A percentile compares a stretch with the other conserved stretches of the same genome.
These are phyloP conservation scores for Petunia secreta DNA, from an alignment of 257 asterid species.

Conservation along the genomic window DNA sequence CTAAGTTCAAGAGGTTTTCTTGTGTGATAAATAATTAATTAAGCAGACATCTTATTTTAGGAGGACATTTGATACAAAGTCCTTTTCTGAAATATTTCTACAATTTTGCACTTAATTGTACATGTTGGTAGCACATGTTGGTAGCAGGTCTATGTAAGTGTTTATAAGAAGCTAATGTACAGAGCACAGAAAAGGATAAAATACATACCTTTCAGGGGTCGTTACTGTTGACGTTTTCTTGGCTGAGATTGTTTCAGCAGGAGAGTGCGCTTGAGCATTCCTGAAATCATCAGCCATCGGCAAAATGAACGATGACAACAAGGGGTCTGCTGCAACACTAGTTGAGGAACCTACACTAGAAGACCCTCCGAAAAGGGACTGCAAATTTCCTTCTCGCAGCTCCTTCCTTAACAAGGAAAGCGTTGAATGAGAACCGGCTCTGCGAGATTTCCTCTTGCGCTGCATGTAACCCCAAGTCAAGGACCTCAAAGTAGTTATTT, in stretches of 20 bases:
- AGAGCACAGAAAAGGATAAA: neutral
- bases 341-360: constrained; percentile 64
- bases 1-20: too few species aligned
- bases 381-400: constrained; percentile 89
- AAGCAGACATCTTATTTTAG: constrained; percentile 14
- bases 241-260: constrained; percentile 48
- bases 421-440: constrained; percentile 71
- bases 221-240: constrained; percentile 57
- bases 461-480: constrained; percentile 82
- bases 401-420: constrained; percentile 89
- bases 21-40: neutral
- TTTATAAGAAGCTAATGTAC: neutral
- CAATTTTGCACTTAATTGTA: neutral
- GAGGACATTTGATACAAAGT: neutral
- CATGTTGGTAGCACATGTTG: too few species aligned
- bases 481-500: constrained; percentile 47
- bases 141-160: neutral
- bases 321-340: constrained; percentile 83
- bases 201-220: constrained; percentile 63
- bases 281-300: constrained; percentile 81
- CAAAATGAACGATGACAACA: constrained; percentile 82
- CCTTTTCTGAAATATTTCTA: neutral
- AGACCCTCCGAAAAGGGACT: constrained; percentile 87
- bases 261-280: constrained; percentile 54
- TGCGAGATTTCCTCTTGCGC: constrained; percentile 91